These are phyloP conservation scores for Kwoniella botswanensis DNA, from an alignment of 768 basidiomycete genomes.

Conservation along the genomic window DNA sequence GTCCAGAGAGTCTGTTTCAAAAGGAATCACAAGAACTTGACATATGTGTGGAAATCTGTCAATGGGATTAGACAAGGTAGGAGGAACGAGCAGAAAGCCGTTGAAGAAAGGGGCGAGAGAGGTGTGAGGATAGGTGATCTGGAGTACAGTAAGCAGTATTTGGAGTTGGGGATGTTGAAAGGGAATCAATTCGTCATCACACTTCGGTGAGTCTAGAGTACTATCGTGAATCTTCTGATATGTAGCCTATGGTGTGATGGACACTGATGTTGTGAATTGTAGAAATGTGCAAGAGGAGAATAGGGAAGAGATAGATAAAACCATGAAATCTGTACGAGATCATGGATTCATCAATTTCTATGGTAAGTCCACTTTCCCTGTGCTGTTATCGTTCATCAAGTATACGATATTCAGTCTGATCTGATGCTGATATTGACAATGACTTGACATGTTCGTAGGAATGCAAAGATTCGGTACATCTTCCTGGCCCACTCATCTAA, in stretches of 20 bases:
- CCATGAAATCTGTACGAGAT: slow-evolving; percentile 75
- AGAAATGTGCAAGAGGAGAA: slow-evolving; percentile 87
- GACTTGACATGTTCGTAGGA: slow-evolving; percentile 62
- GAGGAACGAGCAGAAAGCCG: slow-evolving; percentile 65
- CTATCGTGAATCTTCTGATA: not conserved
- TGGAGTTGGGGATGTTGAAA: slow-evolving; percentile 95
- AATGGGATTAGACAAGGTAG: slow-evolving; percentile 69
- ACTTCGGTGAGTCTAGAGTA: slow-evolving; percentile 67
- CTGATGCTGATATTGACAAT: not conserved
- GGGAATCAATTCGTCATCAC: slow-evolving; percentile 96
- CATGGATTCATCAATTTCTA: slow-evolving; percentile 98
- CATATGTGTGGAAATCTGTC: slow-evolving; percentile 80
- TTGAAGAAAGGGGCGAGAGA: slow-evolving; percentile 79
- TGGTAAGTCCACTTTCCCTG: slow-evolving; percentile 62
- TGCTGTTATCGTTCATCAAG: not conserved
- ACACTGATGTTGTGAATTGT: not conserved
- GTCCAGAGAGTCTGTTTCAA: slow-evolving; percentile 74
- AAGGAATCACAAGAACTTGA: slow-evolving; percentile 63
- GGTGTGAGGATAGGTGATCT: slow-evolving; percentile 88
- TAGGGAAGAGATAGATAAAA: slow-evolving; percentile 71
- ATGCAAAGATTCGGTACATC: slow-evolving; percentile 99
- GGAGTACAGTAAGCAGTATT: slow-evolving; percentile 75
- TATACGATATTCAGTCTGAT: too few relatives aligned
- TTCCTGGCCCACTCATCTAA: slow-evolving; percentile 90
- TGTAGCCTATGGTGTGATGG: not conserved